A percentile compares a stretch with the other conserved stretches of the same genome.
Conservation (phyloP, 768 basidiomycete genomes). For the Fomitopsis serialis region DNA sequence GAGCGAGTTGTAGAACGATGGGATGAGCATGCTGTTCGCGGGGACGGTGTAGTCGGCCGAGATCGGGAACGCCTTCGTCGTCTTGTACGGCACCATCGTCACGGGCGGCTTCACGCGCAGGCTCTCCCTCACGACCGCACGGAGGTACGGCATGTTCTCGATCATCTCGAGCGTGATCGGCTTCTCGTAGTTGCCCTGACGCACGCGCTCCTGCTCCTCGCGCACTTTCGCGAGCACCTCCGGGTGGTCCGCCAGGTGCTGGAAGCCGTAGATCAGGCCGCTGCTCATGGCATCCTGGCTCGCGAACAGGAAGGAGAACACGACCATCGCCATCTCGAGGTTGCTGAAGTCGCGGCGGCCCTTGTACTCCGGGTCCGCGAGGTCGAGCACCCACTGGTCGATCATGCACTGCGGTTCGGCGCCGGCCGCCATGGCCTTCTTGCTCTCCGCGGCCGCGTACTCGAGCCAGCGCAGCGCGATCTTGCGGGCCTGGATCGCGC, state of each 20-base stretch:
- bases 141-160: slow-evolving; percentile 89
- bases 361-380: slow-evolving; percentile 62
- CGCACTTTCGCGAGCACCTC: slow-evolving; percentile 83
- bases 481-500: slow-evolving; percentile 88
- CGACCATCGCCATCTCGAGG: slow-evolving; percentile 93
- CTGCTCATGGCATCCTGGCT: slow-evolving; percentile 98
- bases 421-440: slow-evolving; percentile 75
- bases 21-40: slow-evolving; percentile 88
- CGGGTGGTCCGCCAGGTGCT: slow-evolving; percentile 91
- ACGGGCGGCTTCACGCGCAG: slow-evolving; percentile 91
- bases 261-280: slow-evolving; percentile 93
- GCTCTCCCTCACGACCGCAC: slow-evolving; percentile 91
- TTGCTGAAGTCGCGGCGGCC: slow-evolving; percentile 86
- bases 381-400: slow-evolving; percentile 83
- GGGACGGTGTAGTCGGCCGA: slow-evolving; percentile 90
- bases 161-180: slow-evolving; percentile 84
- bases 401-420: slow-evolving; percentile 84
- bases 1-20: slow-evolving; percentile 86
- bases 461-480: slow-evolving; percentile 75
- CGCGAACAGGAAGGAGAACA: slow-evolving; percentile 95
- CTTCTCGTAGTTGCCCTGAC: slow-evolving; percentile 69
- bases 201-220: slow-evolving; percentile 83
- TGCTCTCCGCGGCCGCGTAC: slow-evolving; percentile 73
- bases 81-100: slow-evolving; percentile 96
- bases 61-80: slow-evolving; percentile 89